Evolutionary conservation across 1,139 yeast genomes (phyloP), one percentile per base, ranked within the genome.

Genomic region (Pichia norvegensis): DNA sequence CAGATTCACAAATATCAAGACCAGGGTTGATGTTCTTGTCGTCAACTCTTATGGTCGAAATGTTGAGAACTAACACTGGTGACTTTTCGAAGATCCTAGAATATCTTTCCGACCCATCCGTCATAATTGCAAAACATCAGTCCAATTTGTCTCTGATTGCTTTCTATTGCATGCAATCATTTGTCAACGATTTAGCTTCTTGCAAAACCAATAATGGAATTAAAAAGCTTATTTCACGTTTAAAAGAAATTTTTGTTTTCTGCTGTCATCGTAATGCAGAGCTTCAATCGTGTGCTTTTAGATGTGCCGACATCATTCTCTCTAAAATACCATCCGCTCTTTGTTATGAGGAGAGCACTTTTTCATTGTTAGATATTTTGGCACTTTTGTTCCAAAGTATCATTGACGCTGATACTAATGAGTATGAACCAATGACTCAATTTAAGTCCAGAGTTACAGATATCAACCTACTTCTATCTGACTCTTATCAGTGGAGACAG

Each of bases 21-120:
- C 82, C 95, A 11, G 87, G 87, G 57, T 72, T 86, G 53, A 86
- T 92, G 86, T 94, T 92, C 61, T 68, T 92, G 55, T 82, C 95
- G 1, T 86, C 97, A 0, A 73, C 95, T 0, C 72, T 83, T 11
- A 74, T 88, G 48, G 73, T 87, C 38, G 99, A 94, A 66, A 72
- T 80, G 29, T 69, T 87, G 43, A 73, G 98, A 51, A 87, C 85
- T 25, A 79, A 75, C 49, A 72, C 84, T 22, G 97, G 98, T 20
- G 81, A 83, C 53, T 84, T 95, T 56, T 80, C 95, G 0, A 79
- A 81, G 33, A 70, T 80, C 36, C 72, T 90, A 48, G 70, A 75
- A 40, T 94, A 92, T 64, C 81, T 84, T 55, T 84, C 94, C 2
- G 97, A 92, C 57, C 95, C 96, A 4, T 83, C 95, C 1, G 72